Evolutionary conservation across 257 asterid genomes (phyloP).

Genomic region (Nicotiana benthamiana): DNA sequence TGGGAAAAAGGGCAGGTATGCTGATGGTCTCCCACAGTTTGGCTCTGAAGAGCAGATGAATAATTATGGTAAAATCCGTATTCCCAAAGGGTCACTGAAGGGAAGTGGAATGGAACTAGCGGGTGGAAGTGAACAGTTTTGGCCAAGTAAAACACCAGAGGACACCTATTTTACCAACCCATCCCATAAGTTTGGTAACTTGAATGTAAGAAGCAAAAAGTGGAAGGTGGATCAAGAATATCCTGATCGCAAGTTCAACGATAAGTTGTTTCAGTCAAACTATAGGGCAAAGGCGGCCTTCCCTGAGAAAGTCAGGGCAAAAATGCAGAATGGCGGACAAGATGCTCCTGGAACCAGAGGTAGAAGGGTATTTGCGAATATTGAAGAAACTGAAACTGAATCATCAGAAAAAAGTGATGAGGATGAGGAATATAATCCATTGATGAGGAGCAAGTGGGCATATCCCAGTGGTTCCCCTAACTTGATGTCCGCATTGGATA

Average conservation of each 20-base stretch:
- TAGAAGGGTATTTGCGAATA: conserved; percentile 27
- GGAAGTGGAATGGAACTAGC: conserved; percentile 48
- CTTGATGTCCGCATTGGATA: conserved; percentile 32
- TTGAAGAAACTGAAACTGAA: conserved; percentile 93
- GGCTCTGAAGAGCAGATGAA: conserved; percentile 53
- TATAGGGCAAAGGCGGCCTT: conserved; percentile 34
- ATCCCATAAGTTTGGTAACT: conserved; percentile 33
- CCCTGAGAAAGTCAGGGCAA: conserved; percentile 36
- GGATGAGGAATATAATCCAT: conserved; percentile 69
- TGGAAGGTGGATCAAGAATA: conserved; percentile 49
- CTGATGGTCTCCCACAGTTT: conserved; percentile 37
- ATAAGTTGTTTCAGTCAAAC: conserved; percentile 41
- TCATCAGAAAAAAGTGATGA: conserved; percentile 74
- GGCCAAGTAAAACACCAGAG: conserved; percentile 40
- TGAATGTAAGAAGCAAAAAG: conserved; percentile 48
- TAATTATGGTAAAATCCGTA: conserved; percentile 55
- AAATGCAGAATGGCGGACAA: conserved; percentile 46
- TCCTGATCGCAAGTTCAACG: conserved; percentile 42
- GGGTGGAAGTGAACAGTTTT: conserved; percentile 45
- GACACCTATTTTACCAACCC: conserved; percentile 45
- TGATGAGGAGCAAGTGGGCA: conserved; percentile 97
- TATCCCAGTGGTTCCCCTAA: conserved; percentile 65
- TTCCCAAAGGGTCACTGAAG: conserved; percentile 41
- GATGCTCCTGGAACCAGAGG: conserved; percentile 41
- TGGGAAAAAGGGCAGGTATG: conserved; percentile 44